phyloP scores from a whole-genome alignment of 129 eudicot species.

The Lactuca saligna region DNA sequence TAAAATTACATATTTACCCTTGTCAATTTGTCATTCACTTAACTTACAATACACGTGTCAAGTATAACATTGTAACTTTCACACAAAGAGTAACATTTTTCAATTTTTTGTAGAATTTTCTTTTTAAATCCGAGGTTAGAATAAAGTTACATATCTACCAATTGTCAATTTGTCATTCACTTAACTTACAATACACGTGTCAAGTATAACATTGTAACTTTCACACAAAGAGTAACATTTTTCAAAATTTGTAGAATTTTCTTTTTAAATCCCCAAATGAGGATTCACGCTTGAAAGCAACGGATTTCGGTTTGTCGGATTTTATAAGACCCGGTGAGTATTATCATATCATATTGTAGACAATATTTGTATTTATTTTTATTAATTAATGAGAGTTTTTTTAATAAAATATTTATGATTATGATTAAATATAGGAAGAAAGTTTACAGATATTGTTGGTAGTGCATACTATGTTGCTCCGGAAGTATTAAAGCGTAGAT shows the following conservation, averaged over 20 bases:
- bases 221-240: background rate
- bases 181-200: background rate
- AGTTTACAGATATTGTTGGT: conserved; percentile 84
- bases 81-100: background rate
- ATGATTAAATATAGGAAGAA: conserved; percentile 57
- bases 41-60: background rate
- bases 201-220: background rate
- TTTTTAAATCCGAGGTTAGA: conserved; percentile 85
- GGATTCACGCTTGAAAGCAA: conserved; percentile 87
- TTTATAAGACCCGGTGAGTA: conserved; percentile 87
- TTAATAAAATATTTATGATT: background rate
- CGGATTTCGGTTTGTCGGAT: conserved; percentile 97
- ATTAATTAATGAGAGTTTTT: background rate
- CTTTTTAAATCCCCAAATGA: conserved; percentile 77
- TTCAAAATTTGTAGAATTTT: conserved; percentile 63
- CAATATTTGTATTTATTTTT: background rate
- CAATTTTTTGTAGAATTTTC: conserved; percentile 72
- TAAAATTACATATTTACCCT: background rate
- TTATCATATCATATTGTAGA: background rate
- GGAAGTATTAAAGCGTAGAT: conserved; percentile 85
- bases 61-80: background rate
- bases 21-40: background rate
- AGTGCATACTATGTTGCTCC: conserved; percentile 99
- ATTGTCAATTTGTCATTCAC: background rate
- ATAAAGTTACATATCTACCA: no score